Evolutionary conservation across 1,284 basidiomycete genomes (phyloP).

Genomic region (Coniferiporia weirii): DNA sequence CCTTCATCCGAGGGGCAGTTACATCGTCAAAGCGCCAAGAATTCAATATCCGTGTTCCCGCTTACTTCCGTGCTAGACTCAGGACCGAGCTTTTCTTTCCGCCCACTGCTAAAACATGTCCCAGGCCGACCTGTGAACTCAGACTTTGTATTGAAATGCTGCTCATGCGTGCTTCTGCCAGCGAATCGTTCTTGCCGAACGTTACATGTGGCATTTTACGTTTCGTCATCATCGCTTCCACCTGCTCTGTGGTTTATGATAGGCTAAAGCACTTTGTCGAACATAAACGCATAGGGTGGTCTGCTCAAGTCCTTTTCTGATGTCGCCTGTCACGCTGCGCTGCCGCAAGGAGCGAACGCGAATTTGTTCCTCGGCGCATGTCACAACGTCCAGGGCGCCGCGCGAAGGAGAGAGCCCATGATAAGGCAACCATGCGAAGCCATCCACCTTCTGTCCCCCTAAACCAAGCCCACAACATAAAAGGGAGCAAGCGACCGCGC

Average conservation of each 20-base stretch:
- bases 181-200: background rate
- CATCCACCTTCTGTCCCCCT: background rate
- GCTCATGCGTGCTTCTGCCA: background rate
- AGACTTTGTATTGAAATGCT: background rate
- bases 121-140: background rate
- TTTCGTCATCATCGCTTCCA: background rate
- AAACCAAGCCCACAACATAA: constrained; percentile 1
- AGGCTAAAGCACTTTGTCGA: background rate
- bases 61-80: too few relatives aligned
- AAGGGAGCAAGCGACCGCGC: background rate
- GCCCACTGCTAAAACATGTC: background rate
- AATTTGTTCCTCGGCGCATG: background rate
- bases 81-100: too few relatives aligned
- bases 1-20: too few relatives aligned
- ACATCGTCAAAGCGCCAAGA: too few relatives aligned
- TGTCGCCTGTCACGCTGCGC: background rate
- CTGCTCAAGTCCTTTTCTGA: background rate
- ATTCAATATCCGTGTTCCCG: too few relatives aligned
- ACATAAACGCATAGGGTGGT: background rate
- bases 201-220: background rate
- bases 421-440: background rate
- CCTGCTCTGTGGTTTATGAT: background rate
- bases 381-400: background rate
- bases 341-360: background rate
- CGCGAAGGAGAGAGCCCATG: background rate